Conservation (phyloP, 179 eudicot species). For the Carnegiea gigantea region DNA sequence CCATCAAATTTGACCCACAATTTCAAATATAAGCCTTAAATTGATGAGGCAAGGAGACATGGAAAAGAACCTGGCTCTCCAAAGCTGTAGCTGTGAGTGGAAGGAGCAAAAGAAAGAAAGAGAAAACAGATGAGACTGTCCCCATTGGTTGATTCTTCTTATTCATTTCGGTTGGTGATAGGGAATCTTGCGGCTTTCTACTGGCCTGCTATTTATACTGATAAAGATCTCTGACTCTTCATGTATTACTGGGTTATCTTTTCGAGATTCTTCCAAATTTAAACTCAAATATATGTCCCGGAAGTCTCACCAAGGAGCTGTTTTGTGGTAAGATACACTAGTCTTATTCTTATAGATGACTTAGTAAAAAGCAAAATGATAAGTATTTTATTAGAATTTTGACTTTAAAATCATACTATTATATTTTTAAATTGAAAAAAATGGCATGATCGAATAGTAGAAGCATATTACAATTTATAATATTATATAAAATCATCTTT, state of each 20-base stretch:
- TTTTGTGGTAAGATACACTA: too few relatives aligned
- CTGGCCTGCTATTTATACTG: slow-evolving; percentile 27
- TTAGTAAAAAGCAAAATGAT: too few relatives aligned
- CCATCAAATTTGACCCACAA: not conserved
- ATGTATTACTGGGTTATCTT: not conserved
- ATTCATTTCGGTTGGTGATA: not conserved
- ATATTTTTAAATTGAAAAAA: too few relatives aligned
- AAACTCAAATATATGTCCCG: too few relatives aligned
- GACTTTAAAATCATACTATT: too few relatives aligned
- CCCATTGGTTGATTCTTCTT: slow-evolving; percentile 19
- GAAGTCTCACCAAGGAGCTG: too few relatives aligned
- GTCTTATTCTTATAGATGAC: too few relatives aligned
- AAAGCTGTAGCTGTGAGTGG: slow-evolving; percentile 23
- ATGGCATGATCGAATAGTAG: too few relatives aligned
- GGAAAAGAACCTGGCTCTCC: slow-evolving; percentile 20
- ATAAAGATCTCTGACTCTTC: slow-evolving; percentile 18
- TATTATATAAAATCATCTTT: too few relatives aligned
- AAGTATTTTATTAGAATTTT: too few relatives aligned
- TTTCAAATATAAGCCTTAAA: not conserved
- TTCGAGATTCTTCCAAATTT: too few relatives aligned
- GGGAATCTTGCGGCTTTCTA: slow-evolving; percentile 11
- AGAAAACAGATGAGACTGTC: slow-evolving; percentile 16
- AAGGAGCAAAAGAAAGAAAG: slow-evolving; percentile 16
- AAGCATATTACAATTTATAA: too few relatives aligned
- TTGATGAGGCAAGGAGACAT: not conserved